Conservation (phyloP, 2,329 filamentous ascomycete species). For the Rhexocercosporidium sp. region DNA sequence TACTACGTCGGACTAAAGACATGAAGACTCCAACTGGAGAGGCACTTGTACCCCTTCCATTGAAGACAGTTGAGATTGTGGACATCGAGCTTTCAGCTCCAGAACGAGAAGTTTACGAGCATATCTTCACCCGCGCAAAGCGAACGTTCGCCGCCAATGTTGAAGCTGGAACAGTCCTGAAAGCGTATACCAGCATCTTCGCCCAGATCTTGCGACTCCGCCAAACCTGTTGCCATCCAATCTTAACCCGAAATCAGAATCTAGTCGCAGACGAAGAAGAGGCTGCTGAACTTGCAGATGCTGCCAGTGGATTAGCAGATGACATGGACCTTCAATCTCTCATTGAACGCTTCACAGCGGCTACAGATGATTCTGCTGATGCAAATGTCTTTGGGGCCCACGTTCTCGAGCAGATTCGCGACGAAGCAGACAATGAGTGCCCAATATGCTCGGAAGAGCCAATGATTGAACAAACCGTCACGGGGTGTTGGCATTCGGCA, state of each 20-base stretch:
- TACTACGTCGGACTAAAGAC: conserved; percentile 92
- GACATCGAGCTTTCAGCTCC: conserved; percentile 83
- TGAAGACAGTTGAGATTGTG: conserved; percentile 83
- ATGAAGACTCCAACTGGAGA: conserved; percentile 94
- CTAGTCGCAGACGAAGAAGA: conserved; percentile 88
- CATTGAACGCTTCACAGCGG: conserved; percentile 80
- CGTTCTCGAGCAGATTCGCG: conserved; percentile 88
- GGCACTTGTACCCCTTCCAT: conserved; percentile 80
- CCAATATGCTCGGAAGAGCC: conserved; percentile 95
- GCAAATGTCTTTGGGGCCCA: conserved; percentile 81
- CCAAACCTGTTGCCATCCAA: conserved; percentile 92
- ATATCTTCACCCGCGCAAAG: conserved; percentile 84
- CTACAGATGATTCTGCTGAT: conserved; percentile 64
- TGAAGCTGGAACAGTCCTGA: conserved; percentile 90
- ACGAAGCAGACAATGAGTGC: conserved; percentile 87
- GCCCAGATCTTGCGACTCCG: conserved; percentile 92
- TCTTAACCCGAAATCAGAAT: conserved; percentile 83
- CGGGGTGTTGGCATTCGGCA: conserved; percentile 96
- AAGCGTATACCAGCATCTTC: conserved; percentile 96
- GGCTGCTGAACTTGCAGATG: conserved; percentile 77
- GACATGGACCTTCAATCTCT: conserved; percentile 94
- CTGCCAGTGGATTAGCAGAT: conserved; percentile 81
- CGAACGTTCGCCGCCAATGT: conserved; percentile 84
- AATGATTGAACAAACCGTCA: conserved; percentile 93
- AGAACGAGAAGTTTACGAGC: conserved; percentile 90